These are phyloP conservation scores for Botrytis hyacinthi DNA, from an alignment of 2,329 filamentous ascomycete species.

Conservation along the genomic window DNA sequence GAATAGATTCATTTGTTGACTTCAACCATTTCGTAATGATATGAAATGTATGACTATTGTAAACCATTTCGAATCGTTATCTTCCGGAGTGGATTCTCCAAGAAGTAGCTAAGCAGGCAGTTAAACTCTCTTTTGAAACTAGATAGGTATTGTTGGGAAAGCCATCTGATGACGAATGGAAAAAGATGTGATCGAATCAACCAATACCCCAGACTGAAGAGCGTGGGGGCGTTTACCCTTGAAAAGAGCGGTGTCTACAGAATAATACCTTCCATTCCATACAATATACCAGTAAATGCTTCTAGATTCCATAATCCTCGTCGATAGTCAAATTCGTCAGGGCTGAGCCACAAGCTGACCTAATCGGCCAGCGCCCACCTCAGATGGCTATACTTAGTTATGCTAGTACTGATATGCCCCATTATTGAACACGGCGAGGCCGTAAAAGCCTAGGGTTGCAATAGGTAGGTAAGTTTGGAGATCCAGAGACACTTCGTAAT, in stretches of 20 bases:
- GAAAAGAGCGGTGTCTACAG: neutral
- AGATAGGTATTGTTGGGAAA: neutral
- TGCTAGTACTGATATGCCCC: neutral
- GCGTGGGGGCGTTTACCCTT: conserved; percentile 1
- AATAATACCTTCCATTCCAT: neutral
- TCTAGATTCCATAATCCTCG: neutral
- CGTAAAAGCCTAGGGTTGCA: neutral
- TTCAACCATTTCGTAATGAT: conserved; percentile 9
- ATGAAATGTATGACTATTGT: neutral
- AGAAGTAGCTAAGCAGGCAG: neutral
- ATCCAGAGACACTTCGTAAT: neutral
- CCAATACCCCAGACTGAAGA: neutral
- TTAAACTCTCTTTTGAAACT: neutral
- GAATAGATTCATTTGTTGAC: neutral
- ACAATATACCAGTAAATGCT: neutral
- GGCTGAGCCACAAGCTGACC: conserved; percentile 12
- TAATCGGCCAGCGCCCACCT: neutral
- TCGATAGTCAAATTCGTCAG: neutral
- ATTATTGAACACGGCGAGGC: neutral
- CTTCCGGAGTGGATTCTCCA: neutral
- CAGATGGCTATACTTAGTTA: neutral
- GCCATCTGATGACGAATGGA: neutral
- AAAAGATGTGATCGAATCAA: neutral
- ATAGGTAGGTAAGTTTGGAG: neutral
- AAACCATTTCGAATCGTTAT: neutral